phyloP scores from a whole-genome alignment of 805 yeast species.

The Millerozyma miso region DNA sequence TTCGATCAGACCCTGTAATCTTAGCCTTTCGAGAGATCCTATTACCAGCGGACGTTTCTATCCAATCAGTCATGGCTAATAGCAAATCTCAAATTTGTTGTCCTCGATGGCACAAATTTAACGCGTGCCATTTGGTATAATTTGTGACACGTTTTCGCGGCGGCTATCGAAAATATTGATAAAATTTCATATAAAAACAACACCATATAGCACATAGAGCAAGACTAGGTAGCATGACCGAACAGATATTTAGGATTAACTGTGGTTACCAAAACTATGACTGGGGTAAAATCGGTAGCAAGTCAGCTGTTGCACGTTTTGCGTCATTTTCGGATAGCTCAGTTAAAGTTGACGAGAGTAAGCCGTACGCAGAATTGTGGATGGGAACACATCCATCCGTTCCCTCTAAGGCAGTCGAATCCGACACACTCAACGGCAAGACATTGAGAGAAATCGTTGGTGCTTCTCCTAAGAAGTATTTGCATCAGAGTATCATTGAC shows the following conservation, averaged over 20 bases:
- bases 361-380: conserved; percentile 98
- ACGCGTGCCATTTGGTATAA: background rate
- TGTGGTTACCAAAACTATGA: conserved; percentile 75
- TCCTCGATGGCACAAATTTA: background rate
- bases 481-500: conserved; percentile 55
- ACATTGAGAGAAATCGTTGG: conserved; percentile 65
- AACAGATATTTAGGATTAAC: conserved; percentile 34
- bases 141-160: background rate
- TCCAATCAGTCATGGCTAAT: conserved; percentile 23
- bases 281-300: conserved; percentile 83
- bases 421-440: conserved; percentile 37
- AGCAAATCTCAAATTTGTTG: background rate
- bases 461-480: conserved; percentile 51
- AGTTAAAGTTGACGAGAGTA: conserved; percentile 59
- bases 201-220: background rate
- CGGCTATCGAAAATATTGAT: background rate
- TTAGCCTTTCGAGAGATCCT: conserved; percentile 42
- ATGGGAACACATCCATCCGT: conserved; percentile 98
- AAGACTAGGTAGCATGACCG: conserved; percentile 16
- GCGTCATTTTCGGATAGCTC: conserved; percentile 66
- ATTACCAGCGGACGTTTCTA: conserved; percentile 50
- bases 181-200: background rate
- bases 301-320: conserved; percentile 86
- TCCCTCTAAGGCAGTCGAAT: conserved; percentile 61
- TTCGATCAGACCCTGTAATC: conserved; percentile 40